Conservation (phyloP, 2,329 filamentous ascomycete species). For the Clarireedia hainanense region DNA sequence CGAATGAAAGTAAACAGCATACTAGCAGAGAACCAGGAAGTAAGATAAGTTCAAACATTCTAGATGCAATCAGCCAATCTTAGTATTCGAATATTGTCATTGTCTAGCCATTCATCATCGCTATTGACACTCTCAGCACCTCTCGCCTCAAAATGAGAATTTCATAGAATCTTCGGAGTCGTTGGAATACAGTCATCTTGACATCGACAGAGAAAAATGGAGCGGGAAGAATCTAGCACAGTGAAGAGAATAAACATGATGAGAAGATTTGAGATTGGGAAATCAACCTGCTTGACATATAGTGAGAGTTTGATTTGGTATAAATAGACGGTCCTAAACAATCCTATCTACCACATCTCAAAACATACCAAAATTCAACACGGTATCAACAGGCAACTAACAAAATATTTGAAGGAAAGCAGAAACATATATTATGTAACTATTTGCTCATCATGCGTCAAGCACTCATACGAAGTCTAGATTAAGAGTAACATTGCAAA, state of each 20-base stretch:
- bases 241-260: not conserved
- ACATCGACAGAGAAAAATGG: not conserved
- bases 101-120: conserved; percentile 31
- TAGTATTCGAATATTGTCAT: conserved; percentile 35
- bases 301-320: not conserved
- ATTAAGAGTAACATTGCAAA: not conserved
- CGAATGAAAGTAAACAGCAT: not conserved
- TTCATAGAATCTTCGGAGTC: not conserved
- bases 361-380: not conserved
- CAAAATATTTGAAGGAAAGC: too few relatives aligned
- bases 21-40: conserved; percentile 9
- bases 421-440: not conserved
- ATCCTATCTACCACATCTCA: not conserved
- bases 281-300: not conserved
- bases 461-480: not conserved
- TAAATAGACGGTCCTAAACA: not conserved
- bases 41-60: conserved; percentile 33
- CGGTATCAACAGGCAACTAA: too few relatives aligned
- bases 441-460: not conserved
- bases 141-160: conserved; percentile 12
- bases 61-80: conserved; percentile 35
- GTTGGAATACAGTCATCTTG: not conserved
- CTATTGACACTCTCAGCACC: conserved; percentile 24
- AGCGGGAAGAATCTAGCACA: not conserved
- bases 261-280: not conserved